Conservation (phyloP, 495 filamentous ascomycete species). For the Rostrohypoxylon terebratum region DNA sequence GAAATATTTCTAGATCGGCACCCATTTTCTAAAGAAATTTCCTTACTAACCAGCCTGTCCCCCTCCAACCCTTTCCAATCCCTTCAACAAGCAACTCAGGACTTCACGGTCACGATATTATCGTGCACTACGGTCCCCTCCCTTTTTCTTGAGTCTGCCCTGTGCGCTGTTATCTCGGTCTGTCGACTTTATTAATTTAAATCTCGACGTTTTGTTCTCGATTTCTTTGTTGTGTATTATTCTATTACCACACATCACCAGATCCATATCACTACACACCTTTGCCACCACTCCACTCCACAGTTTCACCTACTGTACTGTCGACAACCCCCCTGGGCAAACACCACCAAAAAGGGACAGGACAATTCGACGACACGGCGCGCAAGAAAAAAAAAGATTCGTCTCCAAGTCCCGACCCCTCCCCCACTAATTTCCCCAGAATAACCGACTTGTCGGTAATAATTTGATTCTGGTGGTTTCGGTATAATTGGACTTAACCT, state of each 20-base stretch:
- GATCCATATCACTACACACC: slow-evolving; percentile 5
- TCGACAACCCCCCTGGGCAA: slow-evolving; percentile 16
- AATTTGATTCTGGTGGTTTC: slow-evolving; percentile 3
- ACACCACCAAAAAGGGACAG: slow-evolving; percentile 13
- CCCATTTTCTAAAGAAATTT: slow-evolving; percentile 26
- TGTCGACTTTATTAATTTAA: slow-evolving; percentile 21
- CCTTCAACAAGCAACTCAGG: slow-evolving; percentile 2
- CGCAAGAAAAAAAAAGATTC: slow-evolving; percentile 26
- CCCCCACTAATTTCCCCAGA: slow-evolving; percentile 25
- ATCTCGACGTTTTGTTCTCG: neutral
- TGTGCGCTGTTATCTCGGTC: neutral
- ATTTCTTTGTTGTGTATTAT: slow-evolving; percentile 20
- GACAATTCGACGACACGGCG: slow-evolving; percentile 29
- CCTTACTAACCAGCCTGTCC: slow-evolving; percentile 27
- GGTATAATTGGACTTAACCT: neutral
- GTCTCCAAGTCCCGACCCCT: slow-evolving; percentile 30
- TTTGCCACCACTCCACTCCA: slow-evolving; percentile 17
- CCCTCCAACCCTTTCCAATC: neutral
- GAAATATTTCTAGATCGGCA: slow-evolving; percentile 38
- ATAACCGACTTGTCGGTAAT: slow-evolving; percentile 5
- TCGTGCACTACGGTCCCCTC: slow-evolving; percentile 26
- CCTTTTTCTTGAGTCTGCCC: slow-evolving; percentile 14
- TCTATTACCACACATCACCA: slow-evolving; percentile 10
- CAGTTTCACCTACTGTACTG: slow-evolving; percentile 22
- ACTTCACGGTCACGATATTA: slow-evolving; percentile 23